Base-by-base conservation (phyloP, 257 asterid species). In the Ajuga chamaepitys region DNA sequence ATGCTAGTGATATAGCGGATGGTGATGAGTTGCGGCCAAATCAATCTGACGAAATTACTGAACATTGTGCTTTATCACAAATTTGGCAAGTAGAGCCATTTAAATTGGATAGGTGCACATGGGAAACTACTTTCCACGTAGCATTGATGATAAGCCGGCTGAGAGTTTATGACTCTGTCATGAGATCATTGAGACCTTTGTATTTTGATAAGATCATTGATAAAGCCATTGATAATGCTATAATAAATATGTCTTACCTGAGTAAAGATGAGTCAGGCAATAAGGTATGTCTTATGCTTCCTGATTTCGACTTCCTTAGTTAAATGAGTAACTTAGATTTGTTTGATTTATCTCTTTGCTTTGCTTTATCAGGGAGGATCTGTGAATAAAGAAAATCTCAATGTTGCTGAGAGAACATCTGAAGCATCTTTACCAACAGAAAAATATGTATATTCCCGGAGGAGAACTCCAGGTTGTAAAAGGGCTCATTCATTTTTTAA, bases 11-110 rank as follows among this genome's bases (percentile, higher is more conserved):
- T 54, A 45, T 40, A 74, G 76, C 76, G 50, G 77, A 72, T 75
- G 53, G 54, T 63, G 78, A 82, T 78, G 95, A 80, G 75, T 62
- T 90, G 78, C 81, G 77, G 61, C 97, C 96, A 35, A 66, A 78
- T 68, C 73, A 74, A 67, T 75, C 73, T 47, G 75, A 68, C 63
- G 77, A 77, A 66, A 50, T 61, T 68, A n/a, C 58, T 20, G 83
- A 75, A 73, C 67, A 35, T 60, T 64, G 71, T 75, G 70, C 77
- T 73, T 71, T 79, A 44, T 82, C 82, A 34, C 83, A 73, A 54
- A 71, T 50, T 55, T 48, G 48, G 62, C 70, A 62, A 55, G 67
- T 73, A 47, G 66, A 55, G 21, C 67, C 77, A 32, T 74, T 72
- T 54, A 82, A 75, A 59, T 51, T 72, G 66, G 82, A 72, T 53